A percentile compares a stretch with the other conserved stretches of the same genome.
These are phyloP conservation scores for Globisporangium cylindrosporum DNA, from an alignment of 352 stramenopile species.

Conservation along the genomic window DNA sequence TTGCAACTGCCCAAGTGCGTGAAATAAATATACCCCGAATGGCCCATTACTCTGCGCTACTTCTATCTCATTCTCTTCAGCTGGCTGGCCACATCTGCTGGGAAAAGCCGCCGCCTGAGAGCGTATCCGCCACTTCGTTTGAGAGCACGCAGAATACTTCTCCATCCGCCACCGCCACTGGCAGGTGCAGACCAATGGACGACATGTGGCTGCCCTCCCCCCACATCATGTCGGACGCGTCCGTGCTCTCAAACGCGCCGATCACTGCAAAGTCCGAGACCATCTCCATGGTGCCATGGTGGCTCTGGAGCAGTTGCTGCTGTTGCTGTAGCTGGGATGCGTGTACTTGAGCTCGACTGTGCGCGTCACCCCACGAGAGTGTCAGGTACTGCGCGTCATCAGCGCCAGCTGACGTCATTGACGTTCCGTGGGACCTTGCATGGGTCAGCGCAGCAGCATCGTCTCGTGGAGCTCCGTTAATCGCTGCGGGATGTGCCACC, in stretches of 20 bases:
- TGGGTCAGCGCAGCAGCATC: not conserved
- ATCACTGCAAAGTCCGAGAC: not conserved
- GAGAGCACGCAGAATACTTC: not conserved
- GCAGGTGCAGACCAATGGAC: not conserved
- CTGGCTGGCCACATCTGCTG: not conserved
- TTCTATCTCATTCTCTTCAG: not conserved
- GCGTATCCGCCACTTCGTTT: not conserved
- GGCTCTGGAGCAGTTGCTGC: not conserved
- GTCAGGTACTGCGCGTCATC: not conserved
- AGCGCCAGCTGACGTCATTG: not conserved
- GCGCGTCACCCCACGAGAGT: conserved; percentile 1
- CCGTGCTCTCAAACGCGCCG: not conserved
- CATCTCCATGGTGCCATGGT: not conserved
- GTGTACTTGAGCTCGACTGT: not conserved
- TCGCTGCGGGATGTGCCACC: not conserved
- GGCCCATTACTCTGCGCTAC: not conserved
- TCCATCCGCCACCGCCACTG: not conserved
- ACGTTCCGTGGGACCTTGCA: not conserved
- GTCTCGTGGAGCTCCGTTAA: not conserved
- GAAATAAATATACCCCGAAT: conserved; percentile 9
- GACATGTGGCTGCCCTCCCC: not conserved
- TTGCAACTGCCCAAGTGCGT: not conserved
- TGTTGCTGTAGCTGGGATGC: not conserved
- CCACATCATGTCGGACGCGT: not conserved
- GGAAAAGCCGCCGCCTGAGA: not conserved